Percentiles rank a stretch among this genome's conserved stretches.
phyloP scores from a whole-genome alignment of 164 flowering plant genomes.

The Buxus sempervirens region DNA sequence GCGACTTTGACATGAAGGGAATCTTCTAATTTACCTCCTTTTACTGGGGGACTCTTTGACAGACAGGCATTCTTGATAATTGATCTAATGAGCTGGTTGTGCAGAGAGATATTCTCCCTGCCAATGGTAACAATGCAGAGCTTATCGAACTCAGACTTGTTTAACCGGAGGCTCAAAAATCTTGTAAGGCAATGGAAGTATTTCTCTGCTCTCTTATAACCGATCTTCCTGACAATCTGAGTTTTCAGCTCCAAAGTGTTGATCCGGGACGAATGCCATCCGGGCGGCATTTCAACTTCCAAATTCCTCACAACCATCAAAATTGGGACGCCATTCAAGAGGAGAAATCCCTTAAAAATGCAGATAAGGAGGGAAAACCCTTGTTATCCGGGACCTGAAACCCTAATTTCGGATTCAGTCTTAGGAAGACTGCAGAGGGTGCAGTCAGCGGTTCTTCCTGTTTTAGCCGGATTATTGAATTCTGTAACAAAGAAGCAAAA shows the following conservation, averaged over 20 bases:
- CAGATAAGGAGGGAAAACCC: slow-evolving; percentile 8
- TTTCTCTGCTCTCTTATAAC: slow-evolving; percentile 54
- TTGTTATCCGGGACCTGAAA: slow-evolving; percentile 18
- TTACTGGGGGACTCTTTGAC: slow-evolving; percentile 53
- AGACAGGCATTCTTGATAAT: slow-evolving; percentile 61
- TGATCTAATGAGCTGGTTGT: slow-evolving; percentile 54
- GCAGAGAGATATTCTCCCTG: slow-evolving; percentile 65
- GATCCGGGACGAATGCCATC: slow-evolving; percentile 37
- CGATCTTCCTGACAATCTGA: slow-evolving; percentile 47
- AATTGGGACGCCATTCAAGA: neutral
- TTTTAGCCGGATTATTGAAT: slow-evolving; percentile 4
- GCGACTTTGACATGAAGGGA: slow-evolving; percentile 24
- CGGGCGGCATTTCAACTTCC: slow-evolving; percentile 35
- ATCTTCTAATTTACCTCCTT: slow-evolving; percentile 26
- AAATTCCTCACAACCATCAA: slow-evolving; percentile 22
- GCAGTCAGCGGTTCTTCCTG: neutral
- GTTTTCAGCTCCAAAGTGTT: slow-evolving; percentile 62
- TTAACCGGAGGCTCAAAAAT: slow-evolving; percentile 46
- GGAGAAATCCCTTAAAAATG: neutral
- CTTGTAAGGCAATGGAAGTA: slow-evolving; percentile 57
- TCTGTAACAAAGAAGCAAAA: slow-evolving; percentile 12
- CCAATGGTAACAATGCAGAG: slow-evolving; percentile 56
- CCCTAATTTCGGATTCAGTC: slow-evolving; percentile 19
- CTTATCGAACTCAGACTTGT: slow-evolving; percentile 60
- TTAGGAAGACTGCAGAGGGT: slow-evolving; percentile 8